These are phyloP conservation scores for Stagonosporopsis rhizophila DNA, from an alignment of 2,329 filamentous ascomycete genomes.

Conservation along the genomic window DNA sequence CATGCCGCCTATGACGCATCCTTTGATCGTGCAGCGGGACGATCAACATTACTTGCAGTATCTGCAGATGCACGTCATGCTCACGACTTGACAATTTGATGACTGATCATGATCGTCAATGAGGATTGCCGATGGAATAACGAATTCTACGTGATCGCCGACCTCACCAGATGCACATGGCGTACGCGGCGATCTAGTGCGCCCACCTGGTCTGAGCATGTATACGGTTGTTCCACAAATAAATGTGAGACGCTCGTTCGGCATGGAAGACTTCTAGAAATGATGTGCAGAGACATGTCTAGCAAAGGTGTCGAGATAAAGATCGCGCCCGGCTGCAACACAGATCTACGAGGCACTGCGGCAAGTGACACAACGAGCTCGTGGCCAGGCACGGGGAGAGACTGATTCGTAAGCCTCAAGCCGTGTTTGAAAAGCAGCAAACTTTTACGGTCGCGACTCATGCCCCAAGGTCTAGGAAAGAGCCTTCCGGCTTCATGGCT, in stretches of 20 bases:
- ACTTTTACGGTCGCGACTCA: slow-evolving; percentile 17
- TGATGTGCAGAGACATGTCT: slow-evolving; percentile 7
- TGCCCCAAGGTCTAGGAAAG: slow-evolving; percentile 2
- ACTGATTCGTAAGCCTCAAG: slow-evolving; percentile 8
- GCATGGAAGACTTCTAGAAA: slow-evolving; percentile 12
- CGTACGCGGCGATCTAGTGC: slow-evolving; percentile 1
- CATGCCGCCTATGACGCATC: slow-evolving; percentile 14
- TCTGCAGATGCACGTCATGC: slow-evolving; percentile 22
- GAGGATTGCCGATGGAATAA: slow-evolving; percentile 1
- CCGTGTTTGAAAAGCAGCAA: slow-evolving; percentile 13
- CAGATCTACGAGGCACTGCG: slow-evolving; percentile 3
- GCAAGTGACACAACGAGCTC: not conserved
- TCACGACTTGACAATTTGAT: slow-evolving; percentile 6
- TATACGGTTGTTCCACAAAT: slow-evolving; percentile 11
- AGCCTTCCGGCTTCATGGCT: not conserved
- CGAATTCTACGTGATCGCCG: slow-evolving; percentile 11
- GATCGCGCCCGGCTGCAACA: slow-evolving; percentile 1
- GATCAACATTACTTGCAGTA: slow-evolving; percentile 26
- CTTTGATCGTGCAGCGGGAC: slow-evolving; percentile 27
- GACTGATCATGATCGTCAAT: not conserved
- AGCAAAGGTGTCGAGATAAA: not conserved
- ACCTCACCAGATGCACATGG: not conserved
- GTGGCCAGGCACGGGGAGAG: slow-evolving; percentile 3
- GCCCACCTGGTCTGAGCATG: slow-evolving; percentile 1
- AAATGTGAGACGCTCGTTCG: not conserved